A percentile compares a stretch with the other conserved stretches of the same genome.
These are phyloP conservation scores for Echria macrotheca DNA, from an alignment of 495 filamentous ascomycete species.

Conservation along the genomic window DNA sequence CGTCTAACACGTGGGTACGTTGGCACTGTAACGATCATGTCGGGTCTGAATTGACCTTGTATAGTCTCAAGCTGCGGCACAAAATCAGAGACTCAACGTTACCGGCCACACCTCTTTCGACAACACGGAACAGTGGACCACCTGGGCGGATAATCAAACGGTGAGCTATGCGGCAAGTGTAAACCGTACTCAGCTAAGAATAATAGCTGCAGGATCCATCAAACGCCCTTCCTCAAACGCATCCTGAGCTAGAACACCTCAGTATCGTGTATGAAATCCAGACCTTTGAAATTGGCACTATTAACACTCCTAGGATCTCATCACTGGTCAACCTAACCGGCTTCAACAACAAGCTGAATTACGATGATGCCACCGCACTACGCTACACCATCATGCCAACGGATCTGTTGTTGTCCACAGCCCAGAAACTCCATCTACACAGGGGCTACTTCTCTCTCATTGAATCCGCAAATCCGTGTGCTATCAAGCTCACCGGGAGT, in stretches of 20 bases:
- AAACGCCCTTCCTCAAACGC: too few species aligned
- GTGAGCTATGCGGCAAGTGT: too few species aligned
- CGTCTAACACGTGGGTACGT: neutral
- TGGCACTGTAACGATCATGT: too few species aligned
- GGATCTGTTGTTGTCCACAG: neutral
- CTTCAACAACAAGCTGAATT: too few species aligned
- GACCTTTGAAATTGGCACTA: neutral
- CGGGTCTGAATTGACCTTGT: neutral
- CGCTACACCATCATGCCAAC: neutral
- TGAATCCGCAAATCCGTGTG: neutral
- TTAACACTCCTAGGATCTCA: neutral
- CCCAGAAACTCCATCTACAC: neutral
- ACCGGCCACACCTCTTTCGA: too few species aligned
- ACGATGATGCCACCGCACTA: neutral
- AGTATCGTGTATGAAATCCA: neutral
- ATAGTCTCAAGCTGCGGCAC: neutral
- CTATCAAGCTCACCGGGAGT: neutral
- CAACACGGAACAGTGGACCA: too few species aligned
- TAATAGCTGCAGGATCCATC: too few species aligned
- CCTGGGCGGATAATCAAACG: too few species aligned
- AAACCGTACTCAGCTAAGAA: too few species aligned
- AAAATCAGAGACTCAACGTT: too few species aligned
- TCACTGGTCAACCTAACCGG: neutral
- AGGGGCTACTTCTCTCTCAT: neutral
- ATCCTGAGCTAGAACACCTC: too few species aligned